A percentile compares a stretch with the other conserved stretches of the same genome.
Evolutionary conservation across 805 yeast species (phyloP).

Genomic region (Candida xyloterini): DNA sequence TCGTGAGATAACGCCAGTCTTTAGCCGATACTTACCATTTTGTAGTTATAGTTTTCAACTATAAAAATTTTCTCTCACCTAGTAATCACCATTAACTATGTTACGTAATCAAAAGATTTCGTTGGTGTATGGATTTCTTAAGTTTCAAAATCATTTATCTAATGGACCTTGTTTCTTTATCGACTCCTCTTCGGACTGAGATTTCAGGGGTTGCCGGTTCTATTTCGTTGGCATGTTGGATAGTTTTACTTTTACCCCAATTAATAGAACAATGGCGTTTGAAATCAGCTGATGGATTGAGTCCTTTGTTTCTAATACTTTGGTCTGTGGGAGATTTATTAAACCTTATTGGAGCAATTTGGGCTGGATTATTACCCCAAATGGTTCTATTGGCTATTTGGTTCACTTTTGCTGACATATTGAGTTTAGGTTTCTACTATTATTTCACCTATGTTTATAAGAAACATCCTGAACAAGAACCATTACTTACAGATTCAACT

Average conservation of each 20-base stretch:
- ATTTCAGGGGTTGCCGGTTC: slow-evolving; percentile 68
- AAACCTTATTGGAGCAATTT: slow-evolving; percentile 63
- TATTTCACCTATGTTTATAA: slow-evolving; percentile 50
- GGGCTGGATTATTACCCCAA: slow-evolving; percentile 70
- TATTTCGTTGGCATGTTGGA: slow-evolving; percentile 74
- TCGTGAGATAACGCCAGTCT: slow-evolving; percentile 10
- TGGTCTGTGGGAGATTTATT: slow-evolving; percentile 75
- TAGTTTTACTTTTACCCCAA: slow-evolving; percentile 73
- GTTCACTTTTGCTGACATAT: slow-evolving; percentile 72
- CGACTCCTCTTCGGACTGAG: slow-evolving; percentile 38
- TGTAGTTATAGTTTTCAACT: not conserved
- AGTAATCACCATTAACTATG: too few relatives aligned
- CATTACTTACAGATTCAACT: slow-evolving; percentile 29
- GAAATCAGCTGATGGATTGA: slow-evolving; percentile 73
- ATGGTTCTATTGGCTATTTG: slow-evolving; percentile 69
- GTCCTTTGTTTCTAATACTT: slow-evolving; percentile 60
- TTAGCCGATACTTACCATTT: slow-evolving; percentile 9
- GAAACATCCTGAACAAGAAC: slow-evolving; percentile 29
- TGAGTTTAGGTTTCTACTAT: slow-evolving; percentile 57
- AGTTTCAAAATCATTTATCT: not conserved
- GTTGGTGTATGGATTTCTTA: not conserved
- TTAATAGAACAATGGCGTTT: slow-evolving; percentile 76
- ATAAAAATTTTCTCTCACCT: slow-evolving; percentile 1
- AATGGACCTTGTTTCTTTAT: slow-evolving; percentile 4
- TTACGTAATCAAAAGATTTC: too few relatives aligned